Evolutionary conservation across 1,284 basidiomycete genomes (phyloP), one percentile per base, ranked within the genome.

Genomic region (Cryptococcus wingfieldii): DNA sequence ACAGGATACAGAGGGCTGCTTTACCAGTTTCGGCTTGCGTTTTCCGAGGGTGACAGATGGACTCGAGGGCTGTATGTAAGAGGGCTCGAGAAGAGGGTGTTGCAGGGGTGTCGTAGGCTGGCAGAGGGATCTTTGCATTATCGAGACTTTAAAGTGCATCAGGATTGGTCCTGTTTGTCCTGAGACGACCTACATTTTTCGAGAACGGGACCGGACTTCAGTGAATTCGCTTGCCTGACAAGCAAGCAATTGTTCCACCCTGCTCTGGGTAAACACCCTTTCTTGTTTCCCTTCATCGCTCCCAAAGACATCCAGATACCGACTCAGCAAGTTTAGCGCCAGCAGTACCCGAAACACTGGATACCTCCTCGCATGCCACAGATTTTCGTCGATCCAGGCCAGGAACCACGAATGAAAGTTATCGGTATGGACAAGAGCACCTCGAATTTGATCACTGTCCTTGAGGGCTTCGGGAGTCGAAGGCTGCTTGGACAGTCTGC

Each of bases 1-100:
- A 71, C 12, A 73, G 39, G 13, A 77, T 68, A 31, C 69, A 68
- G 18, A 76, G 60, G 0, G 68, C 65, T 0, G 74, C 60, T 19
- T 68, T 69, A 12, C 74, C 76, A 1, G 76, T 0, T 50, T 77
- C 76, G 2, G 74, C 75, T 58, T 77, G 72, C 0, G 72, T 74
- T 49, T 67, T 69, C 12, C 75, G 66, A 0, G 72, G 70, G n/a
- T 72, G 68, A 38, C 69, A 64, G 51, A 77, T 55, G 2, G 69
- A 67, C 1, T 45, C 45, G 8, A 64, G 56, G 0, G 74, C 70
- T 0, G 68, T 67, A 0, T 53, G 38, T 0, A 75, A 56, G 0
- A 72, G 55, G 2, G 54, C 46, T 23, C 58, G 54, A 0, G 64
- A 38, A 2, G 55, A 38, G 0, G 61, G 53, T 3, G 62, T 54